Percentiles rank a stretch among this genome's conserved stretches.
Evolutionary conservation across 306 rosid species (phyloP).

Genomic region (Vigna unguiculata): DNA sequence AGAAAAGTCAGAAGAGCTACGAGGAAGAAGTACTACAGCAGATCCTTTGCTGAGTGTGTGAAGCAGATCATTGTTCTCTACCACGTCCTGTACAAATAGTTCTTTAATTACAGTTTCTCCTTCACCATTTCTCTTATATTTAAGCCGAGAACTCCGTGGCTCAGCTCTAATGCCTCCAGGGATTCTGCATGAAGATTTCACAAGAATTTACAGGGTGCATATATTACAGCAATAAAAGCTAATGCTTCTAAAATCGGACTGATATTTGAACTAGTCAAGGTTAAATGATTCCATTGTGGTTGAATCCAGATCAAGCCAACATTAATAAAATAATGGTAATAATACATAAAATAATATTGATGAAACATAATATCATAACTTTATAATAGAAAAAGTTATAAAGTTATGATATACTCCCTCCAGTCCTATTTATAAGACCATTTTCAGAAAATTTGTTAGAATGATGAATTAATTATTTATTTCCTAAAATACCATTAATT

Average conservation of each 20-base stretch:
- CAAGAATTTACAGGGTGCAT: conserved; percentile 33
- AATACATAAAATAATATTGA: neutral
- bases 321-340: neutral
- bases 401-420: too few relatives aligned
- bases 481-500: too few relatives aligned
- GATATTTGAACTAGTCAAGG: neutral
- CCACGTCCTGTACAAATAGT: conserved; percentile 76
- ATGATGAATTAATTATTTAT: too few relatives aligned
- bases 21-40: conserved; percentile 86
- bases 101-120: conserved; percentile 91
- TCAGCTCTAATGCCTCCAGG: conserved; percentile 61
- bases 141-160: conserved; percentile 95
- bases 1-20: conserved; percentile 74
- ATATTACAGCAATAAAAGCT: neutral
- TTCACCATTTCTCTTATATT: conserved; percentile 90
- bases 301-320: neutral
- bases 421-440: too few relatives aligned
- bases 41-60: conserved; percentile 78
- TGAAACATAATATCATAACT: neutral
- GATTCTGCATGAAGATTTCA: conserved; percentile 61
- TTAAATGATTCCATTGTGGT: neutral
- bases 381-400: too few relatives aligned
- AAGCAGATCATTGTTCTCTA: conserved; percentile 82
- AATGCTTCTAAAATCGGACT: too few relatives aligned
- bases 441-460: too few relatives aligned